Evolutionary conservation across 2,329 filamentous ascomycete species (phyloP).

Genomic region (Ophiosphaerella korrae): DNA sequence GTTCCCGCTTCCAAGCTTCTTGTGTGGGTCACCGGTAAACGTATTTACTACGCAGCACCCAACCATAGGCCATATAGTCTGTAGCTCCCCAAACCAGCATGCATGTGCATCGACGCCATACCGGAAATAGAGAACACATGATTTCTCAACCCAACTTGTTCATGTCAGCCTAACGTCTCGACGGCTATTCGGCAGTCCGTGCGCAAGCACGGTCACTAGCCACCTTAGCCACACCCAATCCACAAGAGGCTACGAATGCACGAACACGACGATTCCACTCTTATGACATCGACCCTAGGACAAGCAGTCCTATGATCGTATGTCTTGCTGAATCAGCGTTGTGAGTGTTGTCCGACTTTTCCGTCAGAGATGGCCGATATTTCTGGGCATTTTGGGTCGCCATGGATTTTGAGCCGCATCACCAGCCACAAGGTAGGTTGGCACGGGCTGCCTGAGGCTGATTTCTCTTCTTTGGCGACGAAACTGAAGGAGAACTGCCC

Average conservation of each 20-base stretch:
- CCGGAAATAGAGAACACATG: constrained; percentile 18
- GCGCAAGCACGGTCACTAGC: constrained; percentile 33
- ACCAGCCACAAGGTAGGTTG: background rate
- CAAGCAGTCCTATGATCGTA: constrained; percentile 19
- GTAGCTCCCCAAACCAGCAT: constrained; percentile 4
- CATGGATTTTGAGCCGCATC: background rate
- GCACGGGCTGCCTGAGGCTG: background rate
- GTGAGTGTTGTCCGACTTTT: no score
- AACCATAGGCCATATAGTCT: constrained; percentile 13
- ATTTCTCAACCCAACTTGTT: constrained; percentile 12
- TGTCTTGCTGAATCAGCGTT: background rate
- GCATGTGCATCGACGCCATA: constrained; percentile 15
- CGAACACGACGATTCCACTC: constrained; percentile 9
- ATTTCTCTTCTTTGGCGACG: background rate
- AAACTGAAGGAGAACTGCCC: background rate
- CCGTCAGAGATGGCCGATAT: no score
- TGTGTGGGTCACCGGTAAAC: constrained; percentile 14
- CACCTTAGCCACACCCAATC: constrained; percentile 36
- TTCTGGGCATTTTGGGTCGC: no score
- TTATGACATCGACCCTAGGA: constrained; percentile 27
- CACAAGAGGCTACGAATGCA: constrained; percentile 15
- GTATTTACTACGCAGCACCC: constrained; percentile 5
- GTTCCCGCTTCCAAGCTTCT: constrained; percentile 21
- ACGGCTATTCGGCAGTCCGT: constrained; percentile 24
- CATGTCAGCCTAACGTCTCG: constrained; percentile 30